Base-by-base conservation (phyloP, 2,329 filamentous ascomycete genomes). In the Botryotinia globosa region DNA sequence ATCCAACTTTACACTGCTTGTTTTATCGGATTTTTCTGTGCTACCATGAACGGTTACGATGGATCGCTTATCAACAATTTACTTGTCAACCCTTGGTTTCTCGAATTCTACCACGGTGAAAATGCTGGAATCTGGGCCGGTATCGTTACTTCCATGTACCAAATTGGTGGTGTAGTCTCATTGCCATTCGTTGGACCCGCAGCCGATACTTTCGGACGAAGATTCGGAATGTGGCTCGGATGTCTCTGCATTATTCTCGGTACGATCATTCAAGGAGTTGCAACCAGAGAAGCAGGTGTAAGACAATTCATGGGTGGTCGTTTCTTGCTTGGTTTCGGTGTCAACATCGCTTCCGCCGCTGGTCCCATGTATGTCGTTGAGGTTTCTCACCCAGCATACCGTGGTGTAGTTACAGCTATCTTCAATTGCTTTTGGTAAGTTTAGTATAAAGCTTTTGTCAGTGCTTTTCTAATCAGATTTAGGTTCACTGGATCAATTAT, bases 311-410 rank as follows among this genome's bases (percentile, higher is more conserved):
- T 86, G 80, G 85, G 84, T 61, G 88, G 88, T n/a, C 85, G 88
- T 42, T 90, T 90, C 80, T 80, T 90, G 32, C 85, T 90, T 4
- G 89, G 89, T 70, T 90, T 90, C 74, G 85, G 85, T 69, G 84
- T 85, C 39, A 82, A 83, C 59, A 83, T 86, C 74, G 83, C 83
- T 29, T 82, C 83, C 1, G 82, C 83, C 1, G 84, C 85, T 10
- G 85, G 84, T 1, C 85, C 85, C 9, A 83, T 83, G 72, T 85
- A 85, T 76, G 83, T 85, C 29, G 82, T 85, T 34, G 85, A 86
- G 77, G 82, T 85, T 45, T 82, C 82, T 69, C 83, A 85, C 75
- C 84, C 84, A 9, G 83, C 83, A 9, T 85, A 83, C 74, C 83
- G 85, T 67, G 84, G 84, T 67, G 76, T 83, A 34, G 81, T 85